These are phyloP conservation scores for Verticillium isaacii DNA, from an alignment of 2,329 filamentous ascomycete genomes.

Conservation along the genomic window DNA sequence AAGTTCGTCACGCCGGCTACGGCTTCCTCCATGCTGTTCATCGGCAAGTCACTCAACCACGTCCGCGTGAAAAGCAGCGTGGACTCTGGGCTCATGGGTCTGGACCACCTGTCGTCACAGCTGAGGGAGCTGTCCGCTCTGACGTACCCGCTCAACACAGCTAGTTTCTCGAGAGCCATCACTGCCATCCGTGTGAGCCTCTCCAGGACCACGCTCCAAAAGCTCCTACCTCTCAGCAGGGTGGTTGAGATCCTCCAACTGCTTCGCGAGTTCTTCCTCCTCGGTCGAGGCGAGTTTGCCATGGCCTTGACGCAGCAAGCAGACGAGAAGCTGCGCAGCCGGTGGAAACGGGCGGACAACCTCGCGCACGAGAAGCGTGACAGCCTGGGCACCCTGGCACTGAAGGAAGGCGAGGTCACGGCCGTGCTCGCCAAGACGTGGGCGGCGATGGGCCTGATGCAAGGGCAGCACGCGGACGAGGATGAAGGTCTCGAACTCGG, in stretches of 20 bases:
- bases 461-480: slow-evolving; percentile 66
- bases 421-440: slow-evolving; percentile 74
- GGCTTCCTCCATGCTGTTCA: slow-evolving; percentile 80
- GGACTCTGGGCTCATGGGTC: slow-evolving; percentile 40
- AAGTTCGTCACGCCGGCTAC: slow-evolving; percentile 72
- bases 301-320: slow-evolving; percentile 81
- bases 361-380: slow-evolving; percentile 53
- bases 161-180: slow-evolving; percentile 67
- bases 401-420: slow-evolving; percentile 84
- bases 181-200: slow-evolving; percentile 73
- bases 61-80: slow-evolving; percentile 56
- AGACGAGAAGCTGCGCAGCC: slow-evolving; percentile 70
- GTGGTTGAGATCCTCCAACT: slow-evolving; percentile 75
- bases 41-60: slow-evolving; percentile 84
- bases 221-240: slow-evolving; percentile 70
- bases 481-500: slow-evolving; percentile 81
- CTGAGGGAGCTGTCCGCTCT: slow-evolving; percentile 64
- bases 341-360: slow-evolving; percentile 62
- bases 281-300: slow-evolving; percentile 87
- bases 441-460: slow-evolving; percentile 72
- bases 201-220: slow-evolving; percentile 78
- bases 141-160: slow-evolving; percentile 67
- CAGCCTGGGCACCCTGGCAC: slow-evolving; percentile 55
- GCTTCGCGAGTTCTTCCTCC: slow-evolving; percentile 79
- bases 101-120: slow-evolving; percentile 62